phyloP scores from a whole-genome alignment of 2,329 filamentous ascomycete genomes.

The Colletotrichum aenigma region DNA sequence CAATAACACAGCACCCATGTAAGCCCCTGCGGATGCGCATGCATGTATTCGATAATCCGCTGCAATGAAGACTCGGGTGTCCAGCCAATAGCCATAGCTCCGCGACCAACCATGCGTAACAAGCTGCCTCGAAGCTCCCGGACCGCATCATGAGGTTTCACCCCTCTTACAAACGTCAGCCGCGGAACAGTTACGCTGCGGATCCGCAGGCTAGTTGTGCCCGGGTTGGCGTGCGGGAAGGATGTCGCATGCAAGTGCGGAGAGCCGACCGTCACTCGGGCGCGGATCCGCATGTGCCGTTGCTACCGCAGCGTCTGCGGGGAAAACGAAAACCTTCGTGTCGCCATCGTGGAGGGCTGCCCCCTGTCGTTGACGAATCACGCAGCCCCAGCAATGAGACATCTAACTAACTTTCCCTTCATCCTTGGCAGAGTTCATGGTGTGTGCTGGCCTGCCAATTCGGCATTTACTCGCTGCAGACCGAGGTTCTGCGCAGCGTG shows the following conservation, averaged over 20 bases:
- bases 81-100: neutral
- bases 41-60: neutral
- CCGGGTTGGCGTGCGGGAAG: neutral
- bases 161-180: neutral
- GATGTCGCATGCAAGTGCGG: neutral
- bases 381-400: neutral
- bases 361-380: neutral
- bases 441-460: neutral
- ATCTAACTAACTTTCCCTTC: neutral
- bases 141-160: neutral
- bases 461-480: neutral
- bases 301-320: neutral
- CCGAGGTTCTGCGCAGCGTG: neutral
- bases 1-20: neutral
- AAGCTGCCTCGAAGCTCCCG: neutral
- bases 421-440: neutral
- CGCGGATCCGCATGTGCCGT: neutral
- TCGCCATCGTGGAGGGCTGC: neutral
- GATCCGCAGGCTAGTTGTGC: neutral
- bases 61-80: neutral
- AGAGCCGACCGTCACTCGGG: neutral
- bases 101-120: neutral
- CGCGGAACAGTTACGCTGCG: neutral
- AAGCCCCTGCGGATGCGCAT: neutral
- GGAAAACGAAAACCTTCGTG: neutral